Percentiles rank a stretch among this genome's conserved stretches.
phyloP scores from a whole-genome alignment of 345 rosid genomes.

The Ceriops tagal region DNA sequence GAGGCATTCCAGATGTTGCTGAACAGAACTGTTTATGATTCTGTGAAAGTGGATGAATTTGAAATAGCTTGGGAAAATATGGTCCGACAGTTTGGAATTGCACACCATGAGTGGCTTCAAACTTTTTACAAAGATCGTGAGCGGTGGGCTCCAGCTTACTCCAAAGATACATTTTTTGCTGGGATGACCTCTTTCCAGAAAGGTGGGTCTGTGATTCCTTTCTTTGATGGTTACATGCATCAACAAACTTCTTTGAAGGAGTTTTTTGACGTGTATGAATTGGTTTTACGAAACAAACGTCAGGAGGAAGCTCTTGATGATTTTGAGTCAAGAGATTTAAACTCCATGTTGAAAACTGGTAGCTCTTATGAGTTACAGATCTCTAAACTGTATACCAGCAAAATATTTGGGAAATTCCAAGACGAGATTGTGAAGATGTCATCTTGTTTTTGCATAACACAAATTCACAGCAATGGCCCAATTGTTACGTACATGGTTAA shows the following conservation, averaged over 20 bases:
- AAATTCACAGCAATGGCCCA: conserved; percentile 61
- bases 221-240: conserved; percentile 65
- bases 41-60: conserved; percentile 62
- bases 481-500: conserved; percentile 63
- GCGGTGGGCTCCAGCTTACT: conserved; percentile 78
- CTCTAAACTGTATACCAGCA: conserved; percentile 59
- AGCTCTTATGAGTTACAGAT: conserved; percentile 80
- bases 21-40: conserved; percentile 43
- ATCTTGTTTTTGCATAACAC: conserved; percentile 76
- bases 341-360: conserved; percentile 55
- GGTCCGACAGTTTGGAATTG: conserved; percentile 54
- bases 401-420: conserved; percentile 71
- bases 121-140: conserved; percentile 65
- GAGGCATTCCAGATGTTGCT: conserved; percentile 53
- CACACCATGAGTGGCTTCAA: conserved; percentile 63
- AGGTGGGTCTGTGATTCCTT: conserved; percentile 46
- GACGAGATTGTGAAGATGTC: conserved; percentile 82
- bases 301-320: conserved; percentile 64
- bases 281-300: conserved; percentile 69
- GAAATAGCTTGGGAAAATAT: conserved; percentile 68
- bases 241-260: conserved; percentile 82
- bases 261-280: conserved; percentile 79
- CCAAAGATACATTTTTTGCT: conserved; percentile 68
- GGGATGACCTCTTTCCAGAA: conserved; percentile 53
- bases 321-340: conserved; percentile 48